These are phyloP conservation scores for Fusarium sarcochroum DNA, from an alignment of 2,329 filamentous ascomycete species.

Conservation along the genomic window DNA sequence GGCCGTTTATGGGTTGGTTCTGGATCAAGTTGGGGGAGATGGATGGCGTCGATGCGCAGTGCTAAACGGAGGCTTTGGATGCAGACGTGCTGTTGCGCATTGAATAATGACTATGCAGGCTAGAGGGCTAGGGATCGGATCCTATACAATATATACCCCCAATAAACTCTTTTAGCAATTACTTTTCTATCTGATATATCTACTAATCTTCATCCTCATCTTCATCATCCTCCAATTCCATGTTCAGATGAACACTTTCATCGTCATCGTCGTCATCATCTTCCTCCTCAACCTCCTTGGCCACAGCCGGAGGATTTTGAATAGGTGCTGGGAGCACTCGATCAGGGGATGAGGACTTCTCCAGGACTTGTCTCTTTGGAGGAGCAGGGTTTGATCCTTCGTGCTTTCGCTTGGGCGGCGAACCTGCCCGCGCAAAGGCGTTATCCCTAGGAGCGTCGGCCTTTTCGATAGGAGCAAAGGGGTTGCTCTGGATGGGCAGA, in stretches of 20 bases:
- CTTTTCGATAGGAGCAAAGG: constrained; percentile 52
- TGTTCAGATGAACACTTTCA: constrained; percentile 71
- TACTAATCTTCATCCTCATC: constrained; percentile 55
- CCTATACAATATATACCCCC: constrained; percentile 39
- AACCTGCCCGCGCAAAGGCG: constrained; percentile 39
- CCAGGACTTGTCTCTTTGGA: constrained; percentile 59
- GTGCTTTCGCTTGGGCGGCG: constrained; percentile 57
- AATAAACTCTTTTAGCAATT: constrained; percentile 27
- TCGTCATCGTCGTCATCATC: constrained; percentile 61
- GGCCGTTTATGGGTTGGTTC: constrained; percentile 22
- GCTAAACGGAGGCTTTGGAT: constrained; percentile 31
- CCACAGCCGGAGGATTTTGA: constrained; percentile 38
- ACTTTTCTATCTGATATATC: constrained; percentile 10
- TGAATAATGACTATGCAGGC: constrained; percentile 29
- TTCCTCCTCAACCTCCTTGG: constrained; percentile 43
- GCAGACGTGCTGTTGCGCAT: constrained; percentile 34
- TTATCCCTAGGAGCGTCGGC: constrained; percentile 26
- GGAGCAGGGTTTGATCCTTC: constrained; percentile 54
- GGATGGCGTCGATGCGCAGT: constrained; percentile 6
- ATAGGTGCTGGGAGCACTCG: constrained; percentile 23
- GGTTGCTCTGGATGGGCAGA: constrained; percentile 53
- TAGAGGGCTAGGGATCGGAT: constrained; percentile 38
- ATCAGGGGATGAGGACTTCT: constrained; percentile 48
- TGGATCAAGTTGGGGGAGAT: constrained; percentile 18
- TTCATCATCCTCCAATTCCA: constrained; percentile 69